A percentile compares a stretch with the other conserved stretches of the same genome.
Evolutionary conservation across 495 filamentous ascomycete species (phyloP).

Genomic region (Penicillium waksmanii): DNA sequence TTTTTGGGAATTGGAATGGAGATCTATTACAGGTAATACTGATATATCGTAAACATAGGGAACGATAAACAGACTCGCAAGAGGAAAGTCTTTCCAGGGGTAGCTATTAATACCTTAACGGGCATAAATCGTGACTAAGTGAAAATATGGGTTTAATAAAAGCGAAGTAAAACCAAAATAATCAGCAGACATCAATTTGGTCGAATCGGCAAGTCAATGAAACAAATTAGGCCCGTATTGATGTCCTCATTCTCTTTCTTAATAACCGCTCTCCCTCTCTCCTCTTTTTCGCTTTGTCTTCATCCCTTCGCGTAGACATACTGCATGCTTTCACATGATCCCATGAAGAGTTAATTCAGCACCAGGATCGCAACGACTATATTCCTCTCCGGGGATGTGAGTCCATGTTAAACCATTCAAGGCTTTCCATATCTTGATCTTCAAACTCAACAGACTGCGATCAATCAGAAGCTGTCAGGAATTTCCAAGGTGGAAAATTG

Average conservation of each 20-base stretch:
- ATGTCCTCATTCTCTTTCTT: background rate
- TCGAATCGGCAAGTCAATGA: background rate
- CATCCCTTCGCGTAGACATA: background rate
- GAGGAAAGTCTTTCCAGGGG: background rate
- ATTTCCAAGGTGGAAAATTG: background rate
- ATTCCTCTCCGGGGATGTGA: background rate
- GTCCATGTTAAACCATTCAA: background rate
- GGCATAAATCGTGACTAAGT: background rate
- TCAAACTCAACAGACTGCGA: background rate
- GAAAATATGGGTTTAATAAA: background rate
- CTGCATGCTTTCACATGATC: background rate
- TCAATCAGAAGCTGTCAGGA: background rate
- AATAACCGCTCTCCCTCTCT: background rate
- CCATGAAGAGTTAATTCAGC: background rate
- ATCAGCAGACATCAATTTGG: background rate
- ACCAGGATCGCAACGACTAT: background rate
- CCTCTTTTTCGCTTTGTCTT: background rate
- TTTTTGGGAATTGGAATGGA: no score
- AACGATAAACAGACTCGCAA: background rate
- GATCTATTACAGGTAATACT: no score
- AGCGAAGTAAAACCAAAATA: background rate
- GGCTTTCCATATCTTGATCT: constrained; percentile 1
- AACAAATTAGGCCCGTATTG: background rate
- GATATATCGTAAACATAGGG: no score
- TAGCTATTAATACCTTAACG: background rate